These are phyloP conservation scores for Magnolia officinalis DNA, from an alignment of 164 flowering plant genomes.

Conservation along the genomic window DNA sequence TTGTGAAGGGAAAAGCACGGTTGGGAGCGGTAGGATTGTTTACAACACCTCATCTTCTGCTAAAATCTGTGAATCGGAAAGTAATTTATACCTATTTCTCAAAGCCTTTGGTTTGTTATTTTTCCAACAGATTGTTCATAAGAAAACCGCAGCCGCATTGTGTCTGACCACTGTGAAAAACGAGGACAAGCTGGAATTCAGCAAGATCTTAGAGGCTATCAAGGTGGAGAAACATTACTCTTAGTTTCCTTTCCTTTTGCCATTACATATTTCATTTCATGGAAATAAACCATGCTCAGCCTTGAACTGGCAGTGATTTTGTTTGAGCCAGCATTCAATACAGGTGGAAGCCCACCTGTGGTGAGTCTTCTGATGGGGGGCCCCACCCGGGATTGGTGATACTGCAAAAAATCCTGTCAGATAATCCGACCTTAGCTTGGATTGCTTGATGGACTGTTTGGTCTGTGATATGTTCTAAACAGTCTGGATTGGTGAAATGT, in stretches of 20 bases:
- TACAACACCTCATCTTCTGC: not conserved
- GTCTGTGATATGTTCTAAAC: not conserved
- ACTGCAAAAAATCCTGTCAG: not conserved
- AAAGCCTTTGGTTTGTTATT: not conserved
- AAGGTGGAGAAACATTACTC: constrained; percentile 36
- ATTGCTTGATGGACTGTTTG: not conserved
- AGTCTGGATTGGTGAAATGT: not conserved
- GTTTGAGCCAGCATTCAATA: not conserved
- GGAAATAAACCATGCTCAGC: not conserved
- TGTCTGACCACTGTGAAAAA: constrained; percentile 67
- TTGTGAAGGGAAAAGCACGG: constrained; percentile 73
- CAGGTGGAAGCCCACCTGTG: not conserved
- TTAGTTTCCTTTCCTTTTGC: not conserved
- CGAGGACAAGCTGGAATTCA: constrained; percentile 73
- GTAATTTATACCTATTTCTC: not conserved
- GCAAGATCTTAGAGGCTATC: constrained; percentile 59
- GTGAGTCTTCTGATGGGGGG: not conserved
- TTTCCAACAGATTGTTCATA: constrained; percentile 53
- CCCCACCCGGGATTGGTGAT: not conserved
- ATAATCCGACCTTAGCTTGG: not conserved
- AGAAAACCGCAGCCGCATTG: constrained; percentile 62
- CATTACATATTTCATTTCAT: not conserved
- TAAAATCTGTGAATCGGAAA: not conserved
- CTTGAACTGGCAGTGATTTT: no score
- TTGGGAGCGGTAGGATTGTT: constrained; percentile 46